Conservation (phyloP, 306 rosid species). For the Mimosa bimucronata region DNA sequence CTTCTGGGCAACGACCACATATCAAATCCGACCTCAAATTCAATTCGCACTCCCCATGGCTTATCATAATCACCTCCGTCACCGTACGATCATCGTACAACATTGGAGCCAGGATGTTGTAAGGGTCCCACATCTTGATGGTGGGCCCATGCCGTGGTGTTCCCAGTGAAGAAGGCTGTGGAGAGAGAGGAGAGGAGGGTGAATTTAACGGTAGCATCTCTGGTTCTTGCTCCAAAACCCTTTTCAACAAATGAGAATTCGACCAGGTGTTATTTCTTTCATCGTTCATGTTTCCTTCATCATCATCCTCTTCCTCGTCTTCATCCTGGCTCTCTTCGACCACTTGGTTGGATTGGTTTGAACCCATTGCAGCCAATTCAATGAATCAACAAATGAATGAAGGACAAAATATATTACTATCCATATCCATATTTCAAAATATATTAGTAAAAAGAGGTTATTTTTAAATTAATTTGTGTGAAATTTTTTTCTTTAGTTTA, state of each 20-base stretch:
- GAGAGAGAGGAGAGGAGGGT: slow-evolving; percentile 94
- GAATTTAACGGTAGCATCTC: slow-evolving; percentile 94
- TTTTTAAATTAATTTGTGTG: too few species aligned
- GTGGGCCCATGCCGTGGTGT: slow-evolving; percentile 92
- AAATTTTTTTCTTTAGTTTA: too few species aligned
- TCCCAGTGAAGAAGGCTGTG: slow-evolving; percentile 87
- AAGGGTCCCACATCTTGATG: slow-evolving; percentile 98
- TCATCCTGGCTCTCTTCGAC: slow-evolving; percentile 63
- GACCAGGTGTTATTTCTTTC: slow-evolving; percentile 42
- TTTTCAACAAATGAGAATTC: slow-evolving; percentile 62
- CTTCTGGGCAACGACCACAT: slow-evolving; percentile 72
- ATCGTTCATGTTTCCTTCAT: slow-evolving; percentile 43
- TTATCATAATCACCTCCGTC: slow-evolving; percentile 78
- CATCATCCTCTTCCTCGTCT: slow-evolving; percentile 51
- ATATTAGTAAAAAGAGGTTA: too few species aligned
- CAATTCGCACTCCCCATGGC: slow-evolving; percentile 88
- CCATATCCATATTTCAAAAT: too few species aligned
- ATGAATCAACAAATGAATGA: slow-evolving; percentile 28
- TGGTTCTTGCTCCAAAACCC: slow-evolving; percentile 91
- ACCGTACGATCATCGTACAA: slow-evolving; percentile 60
- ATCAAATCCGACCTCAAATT: slow-evolving; percentile 78
- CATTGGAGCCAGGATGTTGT: slow-evolving; percentile 75
- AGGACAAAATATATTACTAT: slow-evolving; percentile 20
- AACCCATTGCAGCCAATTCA: slow-evolving; percentile 51
- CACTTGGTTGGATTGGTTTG: slow-evolving; percentile 65